These are phyloP conservation scores for Solanum aculeatissimum DNA, from an alignment of 305 asterid genomes.

Conservation along the genomic window DNA sequence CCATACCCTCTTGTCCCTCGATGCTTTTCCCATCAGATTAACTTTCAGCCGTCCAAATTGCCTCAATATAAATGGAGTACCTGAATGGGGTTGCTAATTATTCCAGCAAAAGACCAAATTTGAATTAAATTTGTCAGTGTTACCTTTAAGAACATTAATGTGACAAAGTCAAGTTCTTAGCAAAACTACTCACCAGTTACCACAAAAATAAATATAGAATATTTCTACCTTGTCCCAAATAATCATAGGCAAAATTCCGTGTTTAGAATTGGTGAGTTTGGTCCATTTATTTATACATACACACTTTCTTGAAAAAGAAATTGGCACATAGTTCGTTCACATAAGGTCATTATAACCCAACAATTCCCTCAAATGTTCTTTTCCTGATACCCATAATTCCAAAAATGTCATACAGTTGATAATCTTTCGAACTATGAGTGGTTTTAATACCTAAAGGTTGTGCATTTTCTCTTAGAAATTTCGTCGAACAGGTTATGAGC, in stretches of 20 bases:
- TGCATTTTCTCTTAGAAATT: background rate
- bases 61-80: background rate
- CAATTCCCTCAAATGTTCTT: background rate
- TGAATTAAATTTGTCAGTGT: background rate
- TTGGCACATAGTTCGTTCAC: background rate
- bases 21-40: conserved; percentile 77
- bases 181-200: background rate
- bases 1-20: conserved; percentile 85
- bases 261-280: background rate
- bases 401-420: background rate
- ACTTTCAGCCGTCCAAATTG: background rate
- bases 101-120: background rate
- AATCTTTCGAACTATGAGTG: background rate
- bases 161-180: background rate
- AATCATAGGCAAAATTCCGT: background rate
- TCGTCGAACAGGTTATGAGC: background rate
- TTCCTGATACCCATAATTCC: background rate
- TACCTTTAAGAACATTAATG: background rate
- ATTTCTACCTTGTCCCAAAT: background rate
- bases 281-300: background rate
- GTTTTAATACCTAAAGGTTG: background rate
- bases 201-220: background rate
- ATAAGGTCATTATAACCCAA: background rate
- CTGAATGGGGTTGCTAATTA: background rate
- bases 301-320: background rate